A percentile compares a stretch with the other conserved stretches of the same genome.
Evolutionary conservation across 148 eudicot species (phyloP).

Genomic region (Amaranthus palmeri): DNA sequence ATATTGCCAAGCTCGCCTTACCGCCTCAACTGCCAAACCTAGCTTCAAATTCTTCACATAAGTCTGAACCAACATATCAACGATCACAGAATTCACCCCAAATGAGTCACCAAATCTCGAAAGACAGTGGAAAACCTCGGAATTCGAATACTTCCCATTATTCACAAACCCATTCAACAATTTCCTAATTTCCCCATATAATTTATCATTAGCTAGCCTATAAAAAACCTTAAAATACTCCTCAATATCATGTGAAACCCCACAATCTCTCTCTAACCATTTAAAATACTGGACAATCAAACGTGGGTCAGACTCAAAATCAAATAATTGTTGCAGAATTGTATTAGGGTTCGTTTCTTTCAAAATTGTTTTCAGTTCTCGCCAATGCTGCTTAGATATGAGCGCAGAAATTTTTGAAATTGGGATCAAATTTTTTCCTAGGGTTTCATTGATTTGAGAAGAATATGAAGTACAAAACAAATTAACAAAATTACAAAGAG

Average conservation of each 20-base stretch:
- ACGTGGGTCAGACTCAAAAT: slow-evolving; percentile 26
- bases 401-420: slow-evolving; percentile 27
- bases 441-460: not conserved
- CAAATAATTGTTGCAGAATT: slow-evolving; percentile 31
- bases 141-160: slow-evolving; percentile 31
- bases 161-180: slow-evolving; percentile 46
- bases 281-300: slow-evolving; percentile 35
- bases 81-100: slow-evolving; percentile 37
- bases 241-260: slow-evolving; percentile 36
- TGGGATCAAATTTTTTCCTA: slow-evolving; percentile 22
- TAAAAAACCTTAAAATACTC: slow-evolving; percentile 35
- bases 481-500: not conserved
- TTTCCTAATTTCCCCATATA: slow-evolving; percentile 44
- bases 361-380: slow-evolving; percentile 22
- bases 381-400: slow-evolving; percentile 31
- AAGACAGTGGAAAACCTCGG: slow-evolving; percentile 45
- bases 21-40: slow-evolving; percentile 54
- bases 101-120: slow-evolving; percentile 25
- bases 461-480: slow-evolving; percentile 19
- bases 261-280: slow-evolving; percentile 41
- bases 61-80: slow-evolving; percentile 54
- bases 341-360: slow-evolving; percentile 18
- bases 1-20: slow-evolving; percentile 63
- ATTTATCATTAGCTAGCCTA: slow-evolving; percentile 33
- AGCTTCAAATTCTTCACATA: slow-evolving; percentile 36